Percentiles rank a stretch among this genome's conserved stretches.
Evolutionary conservation across 352 stramenopile genomes (phyloP).

Genomic region (Phytopythium kandeliae): DNA sequence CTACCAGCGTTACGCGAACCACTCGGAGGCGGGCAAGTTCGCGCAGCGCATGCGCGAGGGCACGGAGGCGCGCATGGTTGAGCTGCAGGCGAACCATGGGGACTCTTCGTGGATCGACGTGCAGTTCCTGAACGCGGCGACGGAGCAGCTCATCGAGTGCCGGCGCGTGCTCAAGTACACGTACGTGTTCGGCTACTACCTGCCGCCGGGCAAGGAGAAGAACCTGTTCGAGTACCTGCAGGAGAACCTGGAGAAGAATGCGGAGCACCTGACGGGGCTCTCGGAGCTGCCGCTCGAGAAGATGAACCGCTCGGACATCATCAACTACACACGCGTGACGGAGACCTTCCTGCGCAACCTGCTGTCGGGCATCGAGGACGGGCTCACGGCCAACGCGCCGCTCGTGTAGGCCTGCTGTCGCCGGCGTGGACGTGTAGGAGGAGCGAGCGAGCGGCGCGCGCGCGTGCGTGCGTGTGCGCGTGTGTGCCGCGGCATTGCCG

Average conservation of each 20-base stretch:
- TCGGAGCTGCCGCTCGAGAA: constrained; percentile 89
- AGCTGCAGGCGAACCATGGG: constrained; percentile 91
- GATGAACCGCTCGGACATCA: constrained; percentile 91
- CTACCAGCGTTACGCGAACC: constrained; percentile 97
- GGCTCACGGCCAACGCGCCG: constrained; percentile 50
- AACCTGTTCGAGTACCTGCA: constrained; percentile 94
- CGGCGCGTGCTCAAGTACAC: constrained; percentile 98
- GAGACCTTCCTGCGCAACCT: constrained; percentile 90
- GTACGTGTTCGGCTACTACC: constrained; percentile 95
- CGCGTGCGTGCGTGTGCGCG: too few species aligned
- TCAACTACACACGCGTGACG: constrained; percentile 94
- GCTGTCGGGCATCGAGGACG: constrained; percentile 88
- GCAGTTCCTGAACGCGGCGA: constrained; percentile 96
- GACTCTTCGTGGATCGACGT: constrained; percentile 96
- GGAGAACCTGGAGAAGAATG: constrained; percentile 93
- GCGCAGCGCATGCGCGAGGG: constrained; percentile 94
- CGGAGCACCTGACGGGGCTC: constrained; percentile 87
- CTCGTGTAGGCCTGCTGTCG: constrained; percentile 14
- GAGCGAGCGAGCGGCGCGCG: too few species aligned
- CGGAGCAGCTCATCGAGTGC: constrained; percentile 96
- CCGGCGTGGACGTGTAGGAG: neutral
- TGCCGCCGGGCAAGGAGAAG: constrained; percentile 86
- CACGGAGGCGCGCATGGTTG: constrained; percentile 94
- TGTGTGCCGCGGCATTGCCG: too few species aligned
- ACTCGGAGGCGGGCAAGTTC: constrained; percentile 96